phyloP scores from a whole-genome alignment of 1,139 yeast species.

The Candida glucosophila region DNA sequence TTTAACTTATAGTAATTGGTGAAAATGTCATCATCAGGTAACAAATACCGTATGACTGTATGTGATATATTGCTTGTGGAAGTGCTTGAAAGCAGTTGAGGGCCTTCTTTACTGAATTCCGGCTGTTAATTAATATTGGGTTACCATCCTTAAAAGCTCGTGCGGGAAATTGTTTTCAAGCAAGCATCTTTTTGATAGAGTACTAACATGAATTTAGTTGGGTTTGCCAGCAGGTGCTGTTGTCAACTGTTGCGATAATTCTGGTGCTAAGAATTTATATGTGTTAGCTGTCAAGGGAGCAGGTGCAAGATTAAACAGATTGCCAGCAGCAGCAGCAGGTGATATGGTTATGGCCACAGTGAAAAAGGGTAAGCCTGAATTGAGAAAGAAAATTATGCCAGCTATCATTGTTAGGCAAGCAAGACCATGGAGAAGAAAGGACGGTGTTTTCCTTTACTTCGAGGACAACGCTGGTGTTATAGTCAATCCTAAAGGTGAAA shows the following conservation, averaged over 20 bases:
- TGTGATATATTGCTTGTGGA: too few relatives aligned
- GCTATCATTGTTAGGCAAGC: slow-evolving; percentile 99
- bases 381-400: slow-evolving; percentile 99
- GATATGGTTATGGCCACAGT: slow-evolving; percentile 99
- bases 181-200: neutral
- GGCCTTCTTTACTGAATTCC: too few relatives aligned
- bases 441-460: slow-evolving; percentile 98
- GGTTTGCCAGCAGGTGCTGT: slow-evolving; percentile 99
- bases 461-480: slow-evolving; percentile 99
- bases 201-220: slow-evolving; percentile 40
- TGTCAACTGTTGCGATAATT: slow-evolving; percentile 99
- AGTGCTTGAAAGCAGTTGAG: too few relatives aligned
- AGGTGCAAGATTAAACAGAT: slow-evolving; percentile 99
- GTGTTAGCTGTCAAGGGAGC: slow-evolving; percentile 97
- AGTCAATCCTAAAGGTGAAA: slow-evolving; percentile 99
- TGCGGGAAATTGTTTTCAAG: too few relatives aligned
- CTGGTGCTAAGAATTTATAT: slow-evolving; percentile 99
- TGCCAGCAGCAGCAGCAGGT: slow-evolving; percentile 99
- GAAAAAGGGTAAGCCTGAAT: slow-evolving; percentile 99
- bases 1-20: too few relatives aligned
- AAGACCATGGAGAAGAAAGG: slow-evolving; percentile 99
- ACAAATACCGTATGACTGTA: slow-evolving; percentile 99
- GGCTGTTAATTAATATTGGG: too few relatives aligned
- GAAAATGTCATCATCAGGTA: too few relatives aligned
- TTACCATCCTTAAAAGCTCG: too few relatives aligned